Conservation (phyloP, 768 basidiomycete genomes). For the Serendipita indica region DNA sequence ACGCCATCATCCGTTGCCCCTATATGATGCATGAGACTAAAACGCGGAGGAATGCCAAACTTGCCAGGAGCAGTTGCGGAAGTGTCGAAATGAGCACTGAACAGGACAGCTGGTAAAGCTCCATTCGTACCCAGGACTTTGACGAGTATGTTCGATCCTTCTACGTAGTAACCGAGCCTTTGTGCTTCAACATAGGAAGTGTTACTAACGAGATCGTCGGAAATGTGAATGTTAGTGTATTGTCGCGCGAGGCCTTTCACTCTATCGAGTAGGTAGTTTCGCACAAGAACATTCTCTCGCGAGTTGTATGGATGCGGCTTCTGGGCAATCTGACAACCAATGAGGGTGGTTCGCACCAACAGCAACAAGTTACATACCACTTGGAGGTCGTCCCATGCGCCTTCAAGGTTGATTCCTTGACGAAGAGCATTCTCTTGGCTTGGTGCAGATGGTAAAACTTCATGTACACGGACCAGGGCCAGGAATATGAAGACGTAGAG, state of each 20-base stretch:
- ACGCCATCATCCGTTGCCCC: constrained; percentile 72
- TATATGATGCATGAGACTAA: not conserved
- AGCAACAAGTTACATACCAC: not conserved
- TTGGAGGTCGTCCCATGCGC: constrained; percentile 46
- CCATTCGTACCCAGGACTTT: constrained; percentile 41
- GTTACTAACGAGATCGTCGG: constrained; percentile 15
- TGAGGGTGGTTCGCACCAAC: not conserved
- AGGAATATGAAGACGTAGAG: not conserved
- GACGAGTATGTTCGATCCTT: constrained; percentile 40
- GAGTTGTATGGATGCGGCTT: constrained; percentile 68
- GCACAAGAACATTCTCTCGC: constrained; percentile 57
- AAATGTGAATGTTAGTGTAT: constrained; percentile 17
- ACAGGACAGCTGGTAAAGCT: constrained; percentile 39
- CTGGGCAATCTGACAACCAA: constrained; percentile 35
- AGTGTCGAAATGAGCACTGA: constrained; percentile 56
- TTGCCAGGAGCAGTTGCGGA: constrained; percentile 12
- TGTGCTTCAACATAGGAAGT: constrained; percentile 45
- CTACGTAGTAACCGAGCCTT: constrained; percentile 13
- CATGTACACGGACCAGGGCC: not conserved
- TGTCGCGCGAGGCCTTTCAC: constrained; percentile 32
- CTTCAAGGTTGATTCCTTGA: constrained; percentile 31
- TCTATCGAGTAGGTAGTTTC: constrained; percentile 41
- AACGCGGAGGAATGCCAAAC: not conserved
- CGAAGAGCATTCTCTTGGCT: not conserved
- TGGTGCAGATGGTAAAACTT: not conserved